A percentile compares a stretch with the other conserved stretches of the same genome.
Evolutionary conservation across 331 rosid species (phyloP).

Genomic region (Dryas integrifolia): DNA sequence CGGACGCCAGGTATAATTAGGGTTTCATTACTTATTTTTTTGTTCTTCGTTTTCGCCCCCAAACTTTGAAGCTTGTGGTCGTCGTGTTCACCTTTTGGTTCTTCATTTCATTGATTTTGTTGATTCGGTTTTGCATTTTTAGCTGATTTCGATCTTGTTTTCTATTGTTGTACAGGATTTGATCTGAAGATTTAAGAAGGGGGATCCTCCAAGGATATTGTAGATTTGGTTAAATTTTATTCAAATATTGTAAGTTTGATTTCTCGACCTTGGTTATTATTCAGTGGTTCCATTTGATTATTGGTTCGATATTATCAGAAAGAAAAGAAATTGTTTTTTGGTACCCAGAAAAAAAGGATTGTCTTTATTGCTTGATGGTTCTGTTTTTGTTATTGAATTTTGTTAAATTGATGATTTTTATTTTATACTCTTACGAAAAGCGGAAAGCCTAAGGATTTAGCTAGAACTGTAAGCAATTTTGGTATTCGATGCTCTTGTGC

Average conservation of each 20-base stretch:
- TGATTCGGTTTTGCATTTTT: neutral
- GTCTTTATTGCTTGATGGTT: neutral
- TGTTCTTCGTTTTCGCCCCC: neutral
- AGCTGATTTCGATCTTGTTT: neutral
- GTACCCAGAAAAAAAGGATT: too few relatives aligned
- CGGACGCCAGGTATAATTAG: neutral
- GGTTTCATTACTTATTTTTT: neutral
- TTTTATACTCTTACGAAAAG: neutral
- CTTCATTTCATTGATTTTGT: neutral
- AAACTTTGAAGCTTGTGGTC: neutral
- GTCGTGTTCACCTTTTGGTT: neutral
- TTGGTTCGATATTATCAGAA: neutral
- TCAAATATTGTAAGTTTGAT: conserved; percentile 5
- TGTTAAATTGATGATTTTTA: neutral
- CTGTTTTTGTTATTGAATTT: neutral
- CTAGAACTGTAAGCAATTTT: neutral
- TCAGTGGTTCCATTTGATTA: neutral
- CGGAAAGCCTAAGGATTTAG: neutral
- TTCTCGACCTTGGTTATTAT: neutral
- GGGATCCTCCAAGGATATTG: neutral
- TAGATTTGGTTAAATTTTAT: neutral
- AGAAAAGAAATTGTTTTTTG: neutral
- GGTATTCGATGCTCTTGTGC: neutral
- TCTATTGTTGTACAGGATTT: conserved; percentile 6
- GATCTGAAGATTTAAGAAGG: neutral